Evolutionary conservation across 805 yeast species (phyloP).

Genomic region (Isabelozyma rhagii): DNA sequence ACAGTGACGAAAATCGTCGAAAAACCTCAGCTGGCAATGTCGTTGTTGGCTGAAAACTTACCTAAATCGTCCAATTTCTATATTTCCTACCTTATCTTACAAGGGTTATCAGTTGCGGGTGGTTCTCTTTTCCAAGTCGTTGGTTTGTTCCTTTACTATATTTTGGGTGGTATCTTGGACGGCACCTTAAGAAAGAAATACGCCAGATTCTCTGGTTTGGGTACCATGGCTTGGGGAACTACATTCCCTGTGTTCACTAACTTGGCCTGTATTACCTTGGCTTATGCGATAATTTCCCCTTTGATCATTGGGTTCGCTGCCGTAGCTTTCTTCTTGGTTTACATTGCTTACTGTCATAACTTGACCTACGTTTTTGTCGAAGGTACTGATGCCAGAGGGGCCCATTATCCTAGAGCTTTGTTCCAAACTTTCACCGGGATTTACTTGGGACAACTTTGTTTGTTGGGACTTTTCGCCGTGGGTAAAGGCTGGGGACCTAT

Average conservation of each 20-base stretch:
- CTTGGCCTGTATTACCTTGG: constrained; percentile 63
- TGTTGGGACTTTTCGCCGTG: constrained; percentile 82
- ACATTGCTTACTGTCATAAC: constrained; percentile 77
- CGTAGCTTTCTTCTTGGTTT: constrained; percentile 66
- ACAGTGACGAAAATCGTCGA: constrained; percentile 60
- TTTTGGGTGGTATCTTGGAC: constrained; percentile 57
- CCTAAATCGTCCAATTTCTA: constrained; percentile 75
- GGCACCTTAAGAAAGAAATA: constrained; percentile 66
- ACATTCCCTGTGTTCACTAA: constrained; percentile 72
- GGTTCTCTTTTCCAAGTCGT: constrained; percentile 63
- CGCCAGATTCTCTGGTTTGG: constrained; percentile 53
- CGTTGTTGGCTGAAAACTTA: constrained; percentile 58
- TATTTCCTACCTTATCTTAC: constrained; percentile 63
- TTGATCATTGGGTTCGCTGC: constrained; percentile 72
- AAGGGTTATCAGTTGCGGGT: constrained; percentile 64
- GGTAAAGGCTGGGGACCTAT: constrained; percentile 96
- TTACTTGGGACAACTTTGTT: constrained; percentile 81
- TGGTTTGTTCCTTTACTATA: constrained; percentile 55
- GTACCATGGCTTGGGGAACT: constrained; percentile 67
- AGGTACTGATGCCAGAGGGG: constrained; percentile 73
- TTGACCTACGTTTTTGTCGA: constrained; percentile 67
- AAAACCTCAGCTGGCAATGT: constrained; percentile 57
- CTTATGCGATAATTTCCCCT: constrained; percentile 77
- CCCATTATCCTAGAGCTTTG: constrained; percentile 82
- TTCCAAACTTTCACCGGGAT: constrained; percentile 87